These are phyloP conservation scores for Aspergillus carlsbadensis DNA, from an alignment of 495 filamentous ascomycete genomes.

Conservation along the genomic window DNA sequence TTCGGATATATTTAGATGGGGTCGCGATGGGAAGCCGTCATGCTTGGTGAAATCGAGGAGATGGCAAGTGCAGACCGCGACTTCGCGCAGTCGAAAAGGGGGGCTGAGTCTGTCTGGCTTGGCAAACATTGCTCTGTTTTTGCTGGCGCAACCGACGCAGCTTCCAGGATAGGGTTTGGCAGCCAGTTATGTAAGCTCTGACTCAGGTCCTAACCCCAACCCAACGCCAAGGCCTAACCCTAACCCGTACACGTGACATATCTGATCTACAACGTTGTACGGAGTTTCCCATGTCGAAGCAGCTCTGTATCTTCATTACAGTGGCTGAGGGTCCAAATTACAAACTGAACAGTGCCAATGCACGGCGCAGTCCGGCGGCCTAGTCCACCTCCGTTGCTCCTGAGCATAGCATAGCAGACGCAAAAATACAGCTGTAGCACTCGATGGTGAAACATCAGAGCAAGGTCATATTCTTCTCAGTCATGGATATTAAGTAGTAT, in stretches of 20 bases:
- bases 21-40: background rate
- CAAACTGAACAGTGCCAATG: no score
- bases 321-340: no score
- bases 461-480: background rate
- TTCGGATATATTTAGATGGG: background rate
- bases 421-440: no score
- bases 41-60: background rate
- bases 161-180: constrained; percentile 6
- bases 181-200: constrained; percentile 4
- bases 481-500: background rate
- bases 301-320: no score
- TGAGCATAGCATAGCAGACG: no score
- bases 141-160: no score
- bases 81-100: background rate
- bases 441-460: no score
- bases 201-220: constrained; percentile 2
- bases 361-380: no score
- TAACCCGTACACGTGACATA: background rate
- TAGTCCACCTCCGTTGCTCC: no score
- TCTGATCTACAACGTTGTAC: no score
- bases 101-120: background rate
- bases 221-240: background rate
- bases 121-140: background rate
- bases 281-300: no score
- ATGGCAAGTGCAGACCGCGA: background rate